These are phyloP conservation scores for Cenchrus purpureus DNA, from an alignment of 176 grass and related monocot species.

Conservation along the genomic window DNA sequence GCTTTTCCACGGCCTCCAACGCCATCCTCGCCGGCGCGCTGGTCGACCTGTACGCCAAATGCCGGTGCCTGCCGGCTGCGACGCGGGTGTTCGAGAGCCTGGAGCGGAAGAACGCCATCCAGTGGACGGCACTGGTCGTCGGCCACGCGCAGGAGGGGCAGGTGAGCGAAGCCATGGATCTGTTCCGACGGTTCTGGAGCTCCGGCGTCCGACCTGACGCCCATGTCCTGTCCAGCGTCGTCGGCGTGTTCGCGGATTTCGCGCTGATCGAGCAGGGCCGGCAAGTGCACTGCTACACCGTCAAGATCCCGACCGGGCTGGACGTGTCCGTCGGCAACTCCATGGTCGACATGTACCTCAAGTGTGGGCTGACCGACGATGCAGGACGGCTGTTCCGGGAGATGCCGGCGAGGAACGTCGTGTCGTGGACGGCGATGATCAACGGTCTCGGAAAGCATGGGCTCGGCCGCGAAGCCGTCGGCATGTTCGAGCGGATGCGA, in stretches of 20 bases:
- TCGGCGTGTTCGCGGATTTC: constrained; percentile 47
- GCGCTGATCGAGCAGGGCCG: constrained; percentile 53
- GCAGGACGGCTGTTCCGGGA: constrained; percentile 40
- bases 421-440: constrained; percentile 64
- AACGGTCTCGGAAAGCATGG: constrained; percentile 61
- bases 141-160: constrained; percentile 54
- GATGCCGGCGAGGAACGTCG: constrained; percentile 45
- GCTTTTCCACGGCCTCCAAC: background rate
- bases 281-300: constrained; percentile 51
- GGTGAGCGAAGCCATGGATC: constrained; percentile 30
- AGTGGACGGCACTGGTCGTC: constrained; percentile 45
- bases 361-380: constrained; percentile 50
- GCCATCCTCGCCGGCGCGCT: constrained; percentile 48
- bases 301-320: constrained; percentile 17
- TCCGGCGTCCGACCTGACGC: constrained; percentile 43
- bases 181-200: constrained; percentile 52
- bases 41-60: constrained; percentile 53
- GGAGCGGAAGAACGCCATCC: constrained; percentile 49
- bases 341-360: constrained; percentile 55
- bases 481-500: constrained; percentile 51
- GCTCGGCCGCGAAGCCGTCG: constrained; percentile 36
- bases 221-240: constrained; percentile 30
- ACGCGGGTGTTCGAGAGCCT: constrained; percentile 47
- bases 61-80: constrained; percentile 18
- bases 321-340: constrained; percentile 52